phyloP scores from a whole-genome alignment of 164 flowering plant species.

The Tetrastigma voinierianum region DNA sequence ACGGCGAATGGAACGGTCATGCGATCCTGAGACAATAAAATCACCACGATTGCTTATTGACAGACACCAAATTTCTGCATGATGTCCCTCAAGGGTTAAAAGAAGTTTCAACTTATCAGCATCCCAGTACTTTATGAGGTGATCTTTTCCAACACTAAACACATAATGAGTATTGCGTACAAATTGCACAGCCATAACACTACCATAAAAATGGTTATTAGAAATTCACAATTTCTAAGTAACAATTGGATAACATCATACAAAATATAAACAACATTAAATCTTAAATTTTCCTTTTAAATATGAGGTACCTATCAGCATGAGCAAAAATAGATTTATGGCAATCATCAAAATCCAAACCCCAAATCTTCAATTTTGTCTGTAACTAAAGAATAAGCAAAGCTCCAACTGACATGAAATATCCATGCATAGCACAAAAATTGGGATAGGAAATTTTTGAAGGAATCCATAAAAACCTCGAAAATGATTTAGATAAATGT shows the following conservation, averaged over 20 bases:
- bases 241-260: background rate
- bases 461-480: slow-evolving; percentile 87
- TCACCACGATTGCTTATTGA: slow-evolving; percentile 89
- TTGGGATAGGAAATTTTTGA: slow-evolving; percentile 66
- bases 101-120: slow-evolving; percentile 97
- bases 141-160: slow-evolving; percentile 95
- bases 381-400: slow-evolving; percentile 82
- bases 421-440: slow-evolving; percentile 91
- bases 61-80: slow-evolving; percentile 85
- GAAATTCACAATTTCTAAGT: slow-evolving; percentile 8
- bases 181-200: slow-evolving; percentile 91
- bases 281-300: background rate
- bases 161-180: slow-evolving; percentile 88
- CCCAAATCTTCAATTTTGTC: slow-evolving; percentile 99
- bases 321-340: slow-evolving; percentile 97
- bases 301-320: slow-evolving; percentile 63
- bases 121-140: slow-evolving; percentile 95
- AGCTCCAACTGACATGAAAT: slow-evolving; percentile 91
- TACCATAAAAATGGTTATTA: slow-evolving; percentile 32
- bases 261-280: background rate
- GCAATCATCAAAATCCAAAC: slow-evolving; percentile 96
- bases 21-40: slow-evolving; percentile 90
- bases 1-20: slow-evolving; percentile 90
- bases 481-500: slow-evolving; percentile 5
- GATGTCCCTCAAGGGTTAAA: slow-evolving; percentile 95